phyloP scores from a whole-genome alignment of 805 yeast genomes.

The Candida maesae region DNA sequence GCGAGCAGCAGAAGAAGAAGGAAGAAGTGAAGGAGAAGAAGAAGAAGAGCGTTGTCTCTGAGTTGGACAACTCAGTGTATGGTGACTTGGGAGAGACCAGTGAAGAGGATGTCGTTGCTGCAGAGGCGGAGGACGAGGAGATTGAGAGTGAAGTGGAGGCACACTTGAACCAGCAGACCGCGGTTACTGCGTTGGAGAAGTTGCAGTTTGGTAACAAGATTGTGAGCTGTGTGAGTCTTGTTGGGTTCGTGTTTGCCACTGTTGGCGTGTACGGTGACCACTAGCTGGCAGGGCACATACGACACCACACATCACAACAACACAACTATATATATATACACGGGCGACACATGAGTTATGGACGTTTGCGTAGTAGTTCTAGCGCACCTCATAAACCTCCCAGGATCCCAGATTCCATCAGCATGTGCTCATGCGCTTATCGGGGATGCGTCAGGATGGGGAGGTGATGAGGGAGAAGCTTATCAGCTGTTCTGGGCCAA shows the following conservation, averaged over 20 bases:
- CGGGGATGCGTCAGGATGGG: too few relatives aligned
- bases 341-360: too few relatives aligned
- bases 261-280: slow-evolving; percentile 59
- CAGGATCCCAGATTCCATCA: too few relatives aligned
- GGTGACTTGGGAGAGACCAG: slow-evolving; percentile 35
- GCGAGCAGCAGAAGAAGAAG: slow-evolving; percentile 19
- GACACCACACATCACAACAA: not conserved
- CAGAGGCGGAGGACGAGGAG: slow-evolving; percentile 29
- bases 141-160: slow-evolving; percentile 41
- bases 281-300: slow-evolving; percentile 2
- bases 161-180: slow-evolving; percentile 38
- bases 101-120: slow-evolving; percentile 22
- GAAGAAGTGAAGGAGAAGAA: slow-evolving; percentile 24
- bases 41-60: slow-evolving; percentile 33
- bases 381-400: too few relatives aligned
- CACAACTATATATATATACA: not conserved
- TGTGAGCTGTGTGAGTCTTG: slow-evolving; percentile 40
- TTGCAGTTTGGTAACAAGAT: slow-evolving; percentile 36
- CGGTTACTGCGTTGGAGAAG: slow-evolving; percentile 29
- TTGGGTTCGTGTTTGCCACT: slow-evolving; percentile 45
- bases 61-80: slow-evolving; percentile 43
- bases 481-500: too few relatives aligned
- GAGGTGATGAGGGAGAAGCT: too few relatives aligned
- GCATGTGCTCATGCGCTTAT: too few relatives aligned
- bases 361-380: too few relatives aligned